Base-by-base conservation (phyloP, 179 eudicot species). In the Gypsophila paniculata region DNA sequence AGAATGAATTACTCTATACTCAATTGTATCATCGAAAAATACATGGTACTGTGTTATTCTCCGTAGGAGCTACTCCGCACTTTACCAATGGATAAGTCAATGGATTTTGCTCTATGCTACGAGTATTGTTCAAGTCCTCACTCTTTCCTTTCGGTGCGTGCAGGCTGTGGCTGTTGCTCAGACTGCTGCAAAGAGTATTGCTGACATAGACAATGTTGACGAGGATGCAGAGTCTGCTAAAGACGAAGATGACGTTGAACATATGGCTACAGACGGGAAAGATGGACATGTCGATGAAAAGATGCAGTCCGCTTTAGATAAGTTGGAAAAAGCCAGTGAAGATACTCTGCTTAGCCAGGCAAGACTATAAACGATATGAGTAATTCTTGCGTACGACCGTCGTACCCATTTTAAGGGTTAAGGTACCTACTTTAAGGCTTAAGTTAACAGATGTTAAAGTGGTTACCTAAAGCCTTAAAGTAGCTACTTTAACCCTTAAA, bases 321-420 rank as follows among this genome's bases (percentile, higher is more conserved):
- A 84, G 80, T 74, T 94, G 76, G 96, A 86, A 77, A 85, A 83
- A 59, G 99, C 99, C 71, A 85, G 99, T 71, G 95, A 86, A 77
- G 99, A 94, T 61, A 79, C 97, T 26, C 26, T 87, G 25, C 86
- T 94, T 81, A 87, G 97, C 82, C 96, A 94, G 97, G 99, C 83
- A 85, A 81, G 90, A 79, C 72, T 51, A 48, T 52, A 4, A 22
- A 55, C 15, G 29, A 15, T 6, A n/a, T n/a, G n/a, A n/a, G n/a
- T n/a, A n/a, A 26, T n/a, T n/a, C n/a, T n/a, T n/a, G n/a, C n/a
- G n/a, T n/a, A n/a, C n/a, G n/a, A n/a, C n/a, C n/a, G n/a, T n/a
- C n/a, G 42, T 2, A 36, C 3, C 42, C 42, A 36, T 36, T 36
- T 36, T 2, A 36, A 36, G 42, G n/a, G n/a, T n/a, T n/a, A n/a